Base-by-base conservation (phyloP, 2,329 filamentous ascomycete genomes). In the Elsinoe batatas region DNA sequence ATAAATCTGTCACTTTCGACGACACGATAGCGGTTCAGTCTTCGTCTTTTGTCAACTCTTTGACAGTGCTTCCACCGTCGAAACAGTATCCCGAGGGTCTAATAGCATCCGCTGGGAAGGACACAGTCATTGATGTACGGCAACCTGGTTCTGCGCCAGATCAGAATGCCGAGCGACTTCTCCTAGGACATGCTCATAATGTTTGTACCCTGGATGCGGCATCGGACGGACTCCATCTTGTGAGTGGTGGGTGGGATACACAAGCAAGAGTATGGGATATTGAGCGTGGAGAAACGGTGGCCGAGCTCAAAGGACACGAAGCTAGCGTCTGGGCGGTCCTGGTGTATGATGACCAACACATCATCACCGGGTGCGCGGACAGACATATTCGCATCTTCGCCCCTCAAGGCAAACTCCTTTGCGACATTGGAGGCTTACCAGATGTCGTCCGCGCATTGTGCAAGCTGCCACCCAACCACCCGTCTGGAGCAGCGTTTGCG, bases 191-290 rank as follows among this genome's bases (percentile, higher is more conserved):
- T 68, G 79, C 81, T 17, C 81, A 87, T 68, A 97, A 97, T 64
- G 83, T 98, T 44, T 96, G 91, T 68, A 80, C 91, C 7, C 73
- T 98, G 43, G 88, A 95, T 64, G 84, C 88, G 13, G 85, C 84
- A 51, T 80, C 85, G 1, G 79, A 83, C 58, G 85, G 84, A 1
- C 80, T 74, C 44, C 88, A 83, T 68, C 77, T 97, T 38, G 84
- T 96, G 46, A 97, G 91, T 61, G 93, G 91, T 32, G 88, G 91
- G 64, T 98, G 93, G 93, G 93, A 98, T 70, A 82, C 82, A 30
- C 86, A 90, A 61, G 91, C 89, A 26, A 84, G 89, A 55, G 74
- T 97, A 53, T 98, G 93, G 93, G 79, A 78, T 60, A 75, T 93
- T n/a, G 81, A 81, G 38, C 90, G 85, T 61, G 96, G 91, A 88